Evolutionary conservation across 805 yeast species (phyloP), one percentile per base, ranked within the genome.

Genomic region (Metschnikowia borealis): DNA sequence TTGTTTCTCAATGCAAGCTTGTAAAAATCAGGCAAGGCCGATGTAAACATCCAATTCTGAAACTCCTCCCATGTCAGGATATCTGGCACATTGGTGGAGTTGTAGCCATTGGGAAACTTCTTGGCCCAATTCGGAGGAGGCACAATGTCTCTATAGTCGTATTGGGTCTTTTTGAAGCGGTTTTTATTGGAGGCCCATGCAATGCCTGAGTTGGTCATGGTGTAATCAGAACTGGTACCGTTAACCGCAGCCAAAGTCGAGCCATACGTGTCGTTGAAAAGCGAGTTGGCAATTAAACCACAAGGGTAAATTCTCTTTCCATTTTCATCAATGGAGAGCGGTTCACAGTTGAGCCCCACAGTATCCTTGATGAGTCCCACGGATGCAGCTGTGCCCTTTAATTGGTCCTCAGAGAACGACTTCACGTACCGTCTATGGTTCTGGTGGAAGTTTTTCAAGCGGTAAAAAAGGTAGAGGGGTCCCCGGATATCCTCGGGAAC

Each of bases 241-340:
- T 74, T 74, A 14, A 68, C 76, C 2, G 66, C 74, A 5, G 29
- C 45, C 23, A 74, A 63, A 3, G 74, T 65, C 10, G 59, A 44
- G 15, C 60, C 36, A 48, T 54, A 85, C 0, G 94, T 85, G 61
- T 87, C 96, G 65, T 87, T 87, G 69, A 87, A 87, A 58, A 85
- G 58, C 8, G 91, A 80, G 64, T 87, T 87, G 15, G 96, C 94
- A 62, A 87, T 87, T 52, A 87, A 71, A 0, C 96, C 96, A 68
- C 96, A 87, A 13, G 96, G 96, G 62, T 87, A 87, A 54, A 78
- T 77, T 46, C 71, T 78, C 66, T 68, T 79, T 14, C 84, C 84
- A 26, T 70, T 54, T 0, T 44, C 44, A 52, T 72, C 64, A 1
- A 56, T 47, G 7, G 72, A 63, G 51, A 74, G 66, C 13, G 79